Base-by-base conservation (phyloP, 768 basidiomycete species). In the Collybiopsis luxurians region DNA sequence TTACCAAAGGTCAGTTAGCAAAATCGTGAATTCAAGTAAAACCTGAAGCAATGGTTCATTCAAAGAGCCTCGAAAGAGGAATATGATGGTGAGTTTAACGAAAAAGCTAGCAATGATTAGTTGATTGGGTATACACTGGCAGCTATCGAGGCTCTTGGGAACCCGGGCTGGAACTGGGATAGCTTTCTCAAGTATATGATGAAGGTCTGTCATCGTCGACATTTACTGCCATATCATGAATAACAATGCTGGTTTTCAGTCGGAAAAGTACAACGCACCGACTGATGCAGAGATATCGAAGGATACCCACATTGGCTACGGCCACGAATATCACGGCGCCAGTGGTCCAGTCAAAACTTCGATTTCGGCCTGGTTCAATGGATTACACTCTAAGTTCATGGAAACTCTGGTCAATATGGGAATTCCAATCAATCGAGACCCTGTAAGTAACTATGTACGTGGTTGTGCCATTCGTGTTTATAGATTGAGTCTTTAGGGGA, bases 331-430 rank as follows among this genome's bases (percentile, higher is more conserved):
- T 28, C 45, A 47, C 30, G 45, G 45, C 26, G 10, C 26, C 5
- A 27, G 19, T 1, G 45, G 45, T 13, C 21, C 45, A n/a, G 26
- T 47, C 0, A 27, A 47, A 28, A 28, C 27, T 47, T 47, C 45
- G 15, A 27, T 47, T 17, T 47, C 45, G 30, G 45, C 45, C 45
- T 47, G 45, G 45, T 47, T 47, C 45, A 47, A 47, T 28, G 45
- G 30, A 17, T 28, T 24, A 13, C 45, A 47, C n/a, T 24, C 45
- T 13, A 47, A 47, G 24, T 47, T 47, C 27, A 47, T 47, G 45
- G 45, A 47, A 7, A 17, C 45, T 7, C 24, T 47, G 19, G 24
- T 47, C 21, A 47, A 47, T 28, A 47, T 47, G 45, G 45, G 45
- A 17, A 28, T 47, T 0, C 45, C 45, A 15, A 47, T 47, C 24